Evolutionary conservation across 108 stramenopile species (phyloP), one percentile per base, ranked within the genome.

Genomic region (Skeletonema marinoi): DNA sequence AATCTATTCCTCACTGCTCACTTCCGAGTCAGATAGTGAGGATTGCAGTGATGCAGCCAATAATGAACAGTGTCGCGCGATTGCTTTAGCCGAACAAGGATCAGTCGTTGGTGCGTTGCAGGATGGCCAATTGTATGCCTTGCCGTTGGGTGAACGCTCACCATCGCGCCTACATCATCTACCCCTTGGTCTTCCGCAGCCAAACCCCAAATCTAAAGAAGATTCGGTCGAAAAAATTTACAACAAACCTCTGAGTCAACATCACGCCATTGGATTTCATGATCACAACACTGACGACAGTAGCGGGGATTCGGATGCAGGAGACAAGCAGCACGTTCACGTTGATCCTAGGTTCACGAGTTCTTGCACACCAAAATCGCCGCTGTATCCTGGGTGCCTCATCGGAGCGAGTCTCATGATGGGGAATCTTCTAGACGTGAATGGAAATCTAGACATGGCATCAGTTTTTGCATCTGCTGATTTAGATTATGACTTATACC

Each of bases 81-180:
- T 70, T 48, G 67, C 42, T 21, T 56, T 81, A 30, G 68, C 48
- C 21, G 79, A 16, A 51, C 79, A 69, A 51, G 73, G 62, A 36
- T 82, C 90, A 10, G 81, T 95, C 63, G 88, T 95, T 56, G 89
- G 89, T 30, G 71, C 88, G 1, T 64, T 93, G 48, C 59, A 83
- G 17, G 86, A 70, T 85, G 94, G 94, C 6, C 88, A 95, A 42
- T 78, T 95, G 1, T 95, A 87, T 71, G 92, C 94, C 17, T 75
- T 95, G 66, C 92, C 90, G 19, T 56, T 93, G 29, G 88, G 90
- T 10, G 73, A 36, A 68, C 85, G 65, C 50, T 32, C 48, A 64
- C 67, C 77, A n/a, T 46, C 48, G 41, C 65, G 58, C 29, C 77
- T 35, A 41, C 64, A 71, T 41, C 48, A 31, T 25, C 38, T 46